Evolutionary conservation across 306 rosid genomes (phyloP).

Genomic region (Urtica urens): DNA sequence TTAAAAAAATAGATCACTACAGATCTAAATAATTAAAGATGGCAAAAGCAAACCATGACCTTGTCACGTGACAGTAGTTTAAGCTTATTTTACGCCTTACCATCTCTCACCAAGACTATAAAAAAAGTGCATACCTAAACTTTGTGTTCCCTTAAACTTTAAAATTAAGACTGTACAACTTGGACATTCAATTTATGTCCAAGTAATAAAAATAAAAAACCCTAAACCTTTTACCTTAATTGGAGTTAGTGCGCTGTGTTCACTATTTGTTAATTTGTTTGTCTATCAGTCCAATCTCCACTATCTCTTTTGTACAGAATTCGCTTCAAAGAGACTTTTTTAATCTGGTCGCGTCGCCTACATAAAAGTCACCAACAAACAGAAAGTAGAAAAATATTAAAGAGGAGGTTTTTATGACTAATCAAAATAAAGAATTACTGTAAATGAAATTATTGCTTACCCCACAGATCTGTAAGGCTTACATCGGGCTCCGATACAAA

Average conservation of each 20-base stretch:
- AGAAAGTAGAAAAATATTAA: neutral
- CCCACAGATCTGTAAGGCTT: conserved; percentile 58
- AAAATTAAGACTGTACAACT: conserved; percentile 11
- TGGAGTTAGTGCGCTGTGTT: conserved; percentile 15
- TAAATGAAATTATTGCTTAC: conserved; percentile 29
- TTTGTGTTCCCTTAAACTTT: conserved; percentile 3
- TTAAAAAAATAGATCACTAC: neutral
- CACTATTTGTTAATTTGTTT: neutral
- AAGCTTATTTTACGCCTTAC: neutral
- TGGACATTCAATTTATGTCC: conserved; percentile 17
- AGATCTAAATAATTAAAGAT: neutral
- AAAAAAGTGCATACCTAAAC: too few relatives aligned
- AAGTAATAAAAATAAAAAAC: conserved; percentile 3
- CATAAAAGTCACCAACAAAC: conserved; percentile 16
- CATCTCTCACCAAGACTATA: too few relatives aligned
- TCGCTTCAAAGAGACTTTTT: conserved; percentile 17
- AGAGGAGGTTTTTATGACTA: neutral
- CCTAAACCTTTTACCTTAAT: conserved; percentile 13
- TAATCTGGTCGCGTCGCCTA: conserved; percentile 14
- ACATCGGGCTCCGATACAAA: conserved; percentile 52
- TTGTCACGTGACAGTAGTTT: too few relatives aligned
- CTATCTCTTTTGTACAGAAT: conserved; percentile 9
- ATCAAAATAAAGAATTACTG: neutral
- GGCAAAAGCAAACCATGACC: neutral
- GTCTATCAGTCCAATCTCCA: conserved; percentile 10